Base-by-base conservation (phyloP, 2,329 filamentous ascomycete species). In the Colletotrichum horii region DNA sequence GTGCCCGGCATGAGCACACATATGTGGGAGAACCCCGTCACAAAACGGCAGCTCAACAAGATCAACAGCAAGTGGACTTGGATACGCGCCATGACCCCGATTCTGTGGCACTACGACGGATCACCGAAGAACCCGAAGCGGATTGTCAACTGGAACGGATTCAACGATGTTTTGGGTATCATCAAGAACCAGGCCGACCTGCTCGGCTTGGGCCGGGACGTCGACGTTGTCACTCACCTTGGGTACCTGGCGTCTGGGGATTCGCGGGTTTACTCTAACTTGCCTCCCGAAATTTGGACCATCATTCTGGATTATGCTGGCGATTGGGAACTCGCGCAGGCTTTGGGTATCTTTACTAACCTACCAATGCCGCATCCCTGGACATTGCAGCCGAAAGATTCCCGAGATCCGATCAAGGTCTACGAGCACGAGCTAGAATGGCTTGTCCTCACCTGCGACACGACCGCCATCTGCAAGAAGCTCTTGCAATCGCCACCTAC, bases 1-100 rank as follows among this genome's bases (percentile, higher is more conserved):
- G 93, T 98, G 8, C 96, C 96, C 0, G 95, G 95, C 78, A 97
- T 98, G 96, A 96, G 94, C 38, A 92, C 92, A 2, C 90, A 94
- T 76, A 96, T 96, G 92, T 98, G 95, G 95, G 93, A 96, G 81
- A 96, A 97, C 80, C 95, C 96, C 4, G 93, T 96, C 85, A 98
- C 95, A 19, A 95, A 94, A 85, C 94, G 95, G 80, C 96, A 98
- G 82, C 89, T 98, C 76, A 94, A 91, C 84, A 97, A 97, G 84
- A 91, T 98, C 56, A 90, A 93, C 78, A 89, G 92, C 77, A 96
- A 95, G 83, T 98, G 95, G 95, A 93, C 93, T 69, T 98, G 95
- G 95, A 91, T 98, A 68, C 91, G 94, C 77, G 92, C 97, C 58
- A 90, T 98, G 82, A 89, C 94, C 56, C 95, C 96, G 0, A 92